phyloP scores from a whole-genome alignment of 1,139 yeast species.

The Suhomyces atakaporum region DNA sequence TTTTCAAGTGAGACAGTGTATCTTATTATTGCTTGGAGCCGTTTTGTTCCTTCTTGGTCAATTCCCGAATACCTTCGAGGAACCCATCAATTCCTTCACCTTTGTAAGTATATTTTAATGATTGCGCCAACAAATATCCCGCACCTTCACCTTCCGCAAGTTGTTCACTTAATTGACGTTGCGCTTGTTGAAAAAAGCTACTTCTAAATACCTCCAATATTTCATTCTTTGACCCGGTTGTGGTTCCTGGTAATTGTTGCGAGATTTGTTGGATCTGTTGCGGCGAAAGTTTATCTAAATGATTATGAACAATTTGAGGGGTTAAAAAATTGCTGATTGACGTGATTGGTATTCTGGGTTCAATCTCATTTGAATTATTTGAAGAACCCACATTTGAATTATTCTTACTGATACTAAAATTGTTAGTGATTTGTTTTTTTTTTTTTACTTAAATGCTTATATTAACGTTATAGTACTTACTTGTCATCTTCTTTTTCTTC shows the following conservation, averaged over 20 bases:
- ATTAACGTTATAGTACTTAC: constrained; percentile 11
- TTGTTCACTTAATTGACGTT: constrained; percentile 46
- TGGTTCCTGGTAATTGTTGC: constrained; percentile 46
- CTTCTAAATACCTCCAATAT: constrained; percentile 51
- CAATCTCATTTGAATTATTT: background rate
- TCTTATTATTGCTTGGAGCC: constrained; percentile 1
- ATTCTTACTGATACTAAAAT: background rate
- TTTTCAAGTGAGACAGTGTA: background rate
- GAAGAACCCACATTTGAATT: background rate
- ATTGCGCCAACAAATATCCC: constrained; percentile 54
- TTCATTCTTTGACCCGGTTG: constrained; percentile 38
- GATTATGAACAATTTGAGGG: constrained; percentile 36
- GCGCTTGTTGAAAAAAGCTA: constrained; percentile 55
- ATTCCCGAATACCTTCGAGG: constrained; percentile 47
- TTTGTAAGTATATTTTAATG: constrained; percentile 50
- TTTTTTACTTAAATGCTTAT: constrained; percentile 2
- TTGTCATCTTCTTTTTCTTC: constrained; percentile 42
- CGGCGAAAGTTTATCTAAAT: constrained; percentile 39
- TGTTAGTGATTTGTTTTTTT: too few relatives aligned
- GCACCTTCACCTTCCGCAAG: constrained; percentile 46
- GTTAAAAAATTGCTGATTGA: constrained; percentile 46
- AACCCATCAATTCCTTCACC: constrained; percentile 65
- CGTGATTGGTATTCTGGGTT: constrained; percentile 22
- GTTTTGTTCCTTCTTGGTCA: constrained; percentile 27
- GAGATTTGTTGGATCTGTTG: constrained; percentile 38